Evolutionary conservation across 179 eudicot species (phyloP), one percentile per base, ranked within the genome.

Genomic region (Beta lomatogona): DNA sequence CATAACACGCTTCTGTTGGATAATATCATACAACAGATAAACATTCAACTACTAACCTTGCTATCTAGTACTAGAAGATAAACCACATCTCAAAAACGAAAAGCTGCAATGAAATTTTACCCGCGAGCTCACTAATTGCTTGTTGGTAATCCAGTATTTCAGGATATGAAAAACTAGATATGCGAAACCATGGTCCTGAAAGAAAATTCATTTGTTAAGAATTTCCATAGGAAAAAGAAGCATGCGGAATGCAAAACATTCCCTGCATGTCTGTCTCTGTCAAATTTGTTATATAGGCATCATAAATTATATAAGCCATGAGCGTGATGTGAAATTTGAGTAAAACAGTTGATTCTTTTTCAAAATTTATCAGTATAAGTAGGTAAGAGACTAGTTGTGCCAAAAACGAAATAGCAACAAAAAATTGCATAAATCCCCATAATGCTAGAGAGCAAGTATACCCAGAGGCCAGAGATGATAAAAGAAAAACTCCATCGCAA

Each of bases 121-220:
- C 99, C 83, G 86, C 86, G 52, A 95, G 85, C 59, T 72, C 94
- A 76, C 75, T 80, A 9, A 84, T 87, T 78, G 91, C 98, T 83
- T 83, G 85, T 80, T 81, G 75, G 82, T 81, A 86, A 87, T 95
- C 95, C 80, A 68, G 71, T 83, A 95, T 90, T 83, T 94, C 99
- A 19, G 89, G 81, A 80, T 95, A 95, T 72, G 89, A 89, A 73
- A 95, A 82, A 77, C 77, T 89, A 77, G 91, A 88, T 79, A 86
- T 76, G 78, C 97, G 97, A 83, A 95, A 95, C 98, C 98, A 95
- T 77, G 99, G 99, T 70, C 99, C 99, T 95, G 90, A 70, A 83
- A 80, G 4, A 31, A 82, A 61, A 44, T 14, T 13, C 10, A 11
- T 61, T 19, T 12, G 5, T 1, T 31, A 73, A 79, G n/a, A 81